Conservation (phyloP, 2,329 filamentous ascomycete species). For the Arthrobotrys sinensis region DNA sequence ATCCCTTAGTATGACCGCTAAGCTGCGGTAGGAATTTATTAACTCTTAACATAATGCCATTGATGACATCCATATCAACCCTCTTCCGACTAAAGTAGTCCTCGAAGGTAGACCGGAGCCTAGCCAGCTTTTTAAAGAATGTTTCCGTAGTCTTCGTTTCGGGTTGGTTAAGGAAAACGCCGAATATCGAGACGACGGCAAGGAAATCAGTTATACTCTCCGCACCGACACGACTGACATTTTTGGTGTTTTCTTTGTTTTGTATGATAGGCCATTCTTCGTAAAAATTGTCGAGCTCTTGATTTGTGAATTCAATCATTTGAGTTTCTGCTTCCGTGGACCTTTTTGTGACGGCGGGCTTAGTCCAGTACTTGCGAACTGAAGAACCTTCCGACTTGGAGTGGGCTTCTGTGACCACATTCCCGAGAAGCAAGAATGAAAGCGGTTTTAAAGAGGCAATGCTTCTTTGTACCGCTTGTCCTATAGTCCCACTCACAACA, state of each 20-base stretch:
- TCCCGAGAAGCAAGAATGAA: conserved; percentile 58
- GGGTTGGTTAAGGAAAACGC: conserved; percentile 46
- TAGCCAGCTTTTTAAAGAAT: conserved; percentile 49
- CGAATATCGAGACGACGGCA: conserved; percentile 45
- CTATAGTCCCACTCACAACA: conserved; percentile 63
- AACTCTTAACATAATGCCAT: conserved; percentile 15
- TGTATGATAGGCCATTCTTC: conserved; percentile 33
- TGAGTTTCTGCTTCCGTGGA: conserved; percentile 47
- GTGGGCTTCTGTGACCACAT: conserved; percentile 37
- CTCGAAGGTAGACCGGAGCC: conserved; percentile 25
- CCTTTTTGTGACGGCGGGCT: conserved; percentile 44
- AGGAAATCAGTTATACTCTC: conserved; percentile 35
- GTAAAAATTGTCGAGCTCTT: conserved; percentile 43
- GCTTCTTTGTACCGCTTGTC: conserved; percentile 48
- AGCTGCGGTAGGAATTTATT: conserved; percentile 43
- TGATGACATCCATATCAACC: conserved; percentile 31
- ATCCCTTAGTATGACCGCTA: conserved; percentile 7
- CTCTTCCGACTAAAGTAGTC: conserved; percentile 30
- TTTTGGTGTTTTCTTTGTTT: conserved; percentile 11
- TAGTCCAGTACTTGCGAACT: conserved; percentile 34
- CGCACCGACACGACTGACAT: conserved; percentile 20
- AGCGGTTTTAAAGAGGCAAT: conserved; percentile 53
- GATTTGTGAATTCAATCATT: conserved; percentile 50
- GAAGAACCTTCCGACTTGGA: conserved; percentile 14
- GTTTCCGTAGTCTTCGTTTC: conserved; percentile 39